Conservation (phyloP, 305 asterid genomes). For the Withania somnifera region DNA sequence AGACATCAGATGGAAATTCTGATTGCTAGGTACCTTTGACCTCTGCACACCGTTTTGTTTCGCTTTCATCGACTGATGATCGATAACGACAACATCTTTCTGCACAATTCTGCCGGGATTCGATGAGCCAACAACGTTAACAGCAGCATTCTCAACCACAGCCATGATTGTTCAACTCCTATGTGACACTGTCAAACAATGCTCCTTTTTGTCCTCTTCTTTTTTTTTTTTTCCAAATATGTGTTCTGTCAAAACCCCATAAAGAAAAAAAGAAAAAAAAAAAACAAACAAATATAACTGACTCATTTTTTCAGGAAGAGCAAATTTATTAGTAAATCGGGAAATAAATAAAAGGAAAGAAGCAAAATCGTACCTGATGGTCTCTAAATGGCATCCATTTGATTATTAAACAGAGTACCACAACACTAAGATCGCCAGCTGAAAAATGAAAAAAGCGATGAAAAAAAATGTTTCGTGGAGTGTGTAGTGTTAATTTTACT, state of each 20-base stretch:
- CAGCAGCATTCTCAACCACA: conserved; percentile 69
- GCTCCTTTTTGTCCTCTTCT: neutral
- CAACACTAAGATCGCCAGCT: conserved; percentile 18
- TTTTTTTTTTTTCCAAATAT: too few relatives aligned
- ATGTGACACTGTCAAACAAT: neutral
- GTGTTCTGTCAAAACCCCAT: conserved; percentile 4
- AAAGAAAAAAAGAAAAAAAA: neutral
- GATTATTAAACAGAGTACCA: too few relatives aligned
- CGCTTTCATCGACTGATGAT: conserved; percentile 8
- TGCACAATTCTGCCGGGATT: conserved; percentile 28
- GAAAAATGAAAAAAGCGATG: neutral
- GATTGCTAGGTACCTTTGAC: conserved; percentile 36
- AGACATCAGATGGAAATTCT: conserved; percentile 29
- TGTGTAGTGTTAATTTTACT: conserved; percentile 6
- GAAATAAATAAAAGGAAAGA: neutral
- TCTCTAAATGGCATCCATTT: conserved; percentile 47
- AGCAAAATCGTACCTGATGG: conserved; percentile 28
- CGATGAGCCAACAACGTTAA: conserved; percentile 2
- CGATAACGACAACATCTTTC: conserved; percentile 27
- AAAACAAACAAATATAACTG: neutral
- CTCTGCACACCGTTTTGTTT: neutral
- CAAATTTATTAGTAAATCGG: neutral
- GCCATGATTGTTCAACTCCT: conserved; percentile 53
- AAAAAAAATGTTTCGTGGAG: too few relatives aligned
- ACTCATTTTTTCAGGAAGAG: neutral